phyloP scores from a whole-genome alignment of 1,284 basidiomycete genomes.

The Fistulinella cinereoalba region DNA sequence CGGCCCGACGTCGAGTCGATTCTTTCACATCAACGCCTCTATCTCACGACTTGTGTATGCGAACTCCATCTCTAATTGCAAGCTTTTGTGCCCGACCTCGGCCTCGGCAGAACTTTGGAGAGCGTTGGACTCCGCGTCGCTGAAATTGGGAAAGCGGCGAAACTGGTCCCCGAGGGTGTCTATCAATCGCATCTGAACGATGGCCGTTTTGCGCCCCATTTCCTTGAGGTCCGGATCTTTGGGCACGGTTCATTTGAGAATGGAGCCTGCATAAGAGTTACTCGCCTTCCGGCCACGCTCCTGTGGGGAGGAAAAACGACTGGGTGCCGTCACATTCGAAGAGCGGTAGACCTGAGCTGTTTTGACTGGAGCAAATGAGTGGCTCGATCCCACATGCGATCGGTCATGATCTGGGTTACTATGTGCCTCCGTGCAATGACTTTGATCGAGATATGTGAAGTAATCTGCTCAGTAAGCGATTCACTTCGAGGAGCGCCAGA shows the following conservation, averaged over 20 bases:
- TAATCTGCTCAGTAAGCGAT: conserved; percentile 4
- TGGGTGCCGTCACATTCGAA: not conserved
- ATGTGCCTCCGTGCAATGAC: not conserved
- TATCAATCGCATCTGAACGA: conserved; percentile 4
- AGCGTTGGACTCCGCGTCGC: conserved; percentile 2
- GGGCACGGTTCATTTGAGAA: not conserved
- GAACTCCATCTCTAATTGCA: conserved; percentile 8
- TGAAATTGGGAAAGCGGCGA: conserved; percentile 1
- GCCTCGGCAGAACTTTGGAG: conserved; percentile 1
- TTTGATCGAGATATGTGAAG: conserved; percentile 8
- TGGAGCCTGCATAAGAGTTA: not conserved
- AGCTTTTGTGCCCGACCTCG: not conserved
- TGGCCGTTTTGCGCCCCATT: conserved; percentile 6
- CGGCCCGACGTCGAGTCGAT: too few species aligned
- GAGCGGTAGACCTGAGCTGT: not conserved
- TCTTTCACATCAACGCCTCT: too few species aligned
- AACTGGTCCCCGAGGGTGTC: conserved; percentile 9
- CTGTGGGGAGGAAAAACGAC: conserved; percentile 6
- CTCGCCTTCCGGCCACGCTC: conserved; percentile 6
- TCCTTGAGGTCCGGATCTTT: conserved; percentile 4
- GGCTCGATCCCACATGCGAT: conserved; percentile 2
- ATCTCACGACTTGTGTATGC: conserved; percentile 4
- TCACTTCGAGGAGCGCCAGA: conserved; percentile 5
- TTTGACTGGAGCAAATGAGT: not conserved
- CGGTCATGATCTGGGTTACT: conserved; percentile 5